A percentile compares a stretch with the other conserved stretches of the same genome.
phyloP scores from a whole-genome alignment of 768 basidiomycete genomes.

The Wakefieldia striispora region DNA sequence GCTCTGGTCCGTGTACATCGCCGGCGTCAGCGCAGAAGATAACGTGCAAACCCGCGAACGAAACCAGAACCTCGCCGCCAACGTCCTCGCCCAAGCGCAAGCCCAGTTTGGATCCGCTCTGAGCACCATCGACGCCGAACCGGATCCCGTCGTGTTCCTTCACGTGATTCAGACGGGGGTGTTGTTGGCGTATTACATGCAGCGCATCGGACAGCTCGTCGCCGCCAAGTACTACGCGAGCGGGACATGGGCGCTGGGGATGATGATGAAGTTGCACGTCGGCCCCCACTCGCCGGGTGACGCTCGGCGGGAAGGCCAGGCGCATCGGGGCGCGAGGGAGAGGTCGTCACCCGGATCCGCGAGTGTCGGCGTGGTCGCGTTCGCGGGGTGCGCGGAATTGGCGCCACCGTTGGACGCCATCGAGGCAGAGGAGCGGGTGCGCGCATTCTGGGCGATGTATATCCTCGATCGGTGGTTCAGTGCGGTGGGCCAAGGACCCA shows the following conservation, averaged over 20 bases:
- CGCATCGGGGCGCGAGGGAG: background rate
- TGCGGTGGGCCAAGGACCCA: slow-evolving; percentile 25
- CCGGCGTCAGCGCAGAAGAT: slow-evolving; percentile 32
- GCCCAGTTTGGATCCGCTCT: slow-evolving; percentile 44
- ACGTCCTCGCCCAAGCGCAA: slow-evolving; percentile 48
- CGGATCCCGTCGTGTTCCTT: slow-evolving; percentile 39
- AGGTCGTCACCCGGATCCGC: background rate
- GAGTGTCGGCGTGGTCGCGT: slow-evolving; percentile 4
- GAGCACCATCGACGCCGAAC: slow-evolving; percentile 35
- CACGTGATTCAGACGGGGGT: slow-evolving; percentile 61
- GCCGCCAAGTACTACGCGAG: slow-evolving; percentile 60
- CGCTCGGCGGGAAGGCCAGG: background rate
- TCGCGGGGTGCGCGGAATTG: slow-evolving; percentile 21
- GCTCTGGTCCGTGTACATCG: slow-evolving; percentile 54
- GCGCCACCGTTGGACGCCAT: slow-evolving; percentile 29
- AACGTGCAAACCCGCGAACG: slow-evolving; percentile 28
- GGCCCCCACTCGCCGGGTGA: background rate
- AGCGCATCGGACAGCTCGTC: slow-evolving; percentile 54
- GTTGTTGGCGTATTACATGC: slow-evolving; percentile 65
- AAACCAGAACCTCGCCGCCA: background rate
- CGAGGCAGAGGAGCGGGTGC: slow-evolving; percentile 38
- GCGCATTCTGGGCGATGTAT: slow-evolving; percentile 40
- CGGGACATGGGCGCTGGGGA: slow-evolving; percentile 44
- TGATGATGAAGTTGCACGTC: slow-evolving; percentile 48
- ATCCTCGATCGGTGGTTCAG: slow-evolving; percentile 34